A percentile compares a stretch with the other conserved stretches of the same genome.
Conservation (phyloP, 2,329 filamentous ascomycete species). For the Talaromyces verruculosus region DNA sequence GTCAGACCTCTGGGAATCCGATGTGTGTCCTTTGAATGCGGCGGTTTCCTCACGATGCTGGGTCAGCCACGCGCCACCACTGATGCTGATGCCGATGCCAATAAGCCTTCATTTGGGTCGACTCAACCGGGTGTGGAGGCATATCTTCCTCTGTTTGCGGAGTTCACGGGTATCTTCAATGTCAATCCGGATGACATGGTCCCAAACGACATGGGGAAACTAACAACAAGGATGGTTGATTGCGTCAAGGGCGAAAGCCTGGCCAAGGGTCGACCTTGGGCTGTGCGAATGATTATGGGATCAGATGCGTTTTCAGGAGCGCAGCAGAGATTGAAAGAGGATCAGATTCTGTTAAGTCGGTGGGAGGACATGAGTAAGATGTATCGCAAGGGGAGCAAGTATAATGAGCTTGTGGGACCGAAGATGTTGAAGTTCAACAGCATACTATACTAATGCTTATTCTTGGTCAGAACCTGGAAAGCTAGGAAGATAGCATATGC, state of each 20-base stretch:
- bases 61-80: background rate
- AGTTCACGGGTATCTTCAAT: slow-evolving; percentile 7
- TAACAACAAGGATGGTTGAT: slow-evolving; percentile 5
- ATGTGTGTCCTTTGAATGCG: slow-evolving; percentile 1
- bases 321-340: background rate
- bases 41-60: slow-evolving; percentile 6
- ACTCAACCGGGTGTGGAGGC: background rate
- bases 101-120: background rate
- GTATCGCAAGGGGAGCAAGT: background rate
- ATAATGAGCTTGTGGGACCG: slow-evolving; percentile 2
- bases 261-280: slow-evolving; percentile 7
- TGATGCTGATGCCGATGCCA: background rate
- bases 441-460: background rate
- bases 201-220: slow-evolving; percentile 1
- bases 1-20: slow-evolving; percentile 1
- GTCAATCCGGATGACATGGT: background rate
- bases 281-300: slow-evolving; percentile 1
- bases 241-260: slow-evolving; percentile 3
- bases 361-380: slow-evolving; percentile 4
- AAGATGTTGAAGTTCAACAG: slow-evolving; percentile 12
- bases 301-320: slow-evolving; percentile 1
- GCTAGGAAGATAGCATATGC: background rate
- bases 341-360: slow-evolving; percentile 2
- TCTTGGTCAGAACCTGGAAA: background rate
- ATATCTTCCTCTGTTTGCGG: background rate